phyloP scores from a whole-genome alignment of 2,329 filamentous ascomycete species.

The Waltergamsia citrina region DNA sequence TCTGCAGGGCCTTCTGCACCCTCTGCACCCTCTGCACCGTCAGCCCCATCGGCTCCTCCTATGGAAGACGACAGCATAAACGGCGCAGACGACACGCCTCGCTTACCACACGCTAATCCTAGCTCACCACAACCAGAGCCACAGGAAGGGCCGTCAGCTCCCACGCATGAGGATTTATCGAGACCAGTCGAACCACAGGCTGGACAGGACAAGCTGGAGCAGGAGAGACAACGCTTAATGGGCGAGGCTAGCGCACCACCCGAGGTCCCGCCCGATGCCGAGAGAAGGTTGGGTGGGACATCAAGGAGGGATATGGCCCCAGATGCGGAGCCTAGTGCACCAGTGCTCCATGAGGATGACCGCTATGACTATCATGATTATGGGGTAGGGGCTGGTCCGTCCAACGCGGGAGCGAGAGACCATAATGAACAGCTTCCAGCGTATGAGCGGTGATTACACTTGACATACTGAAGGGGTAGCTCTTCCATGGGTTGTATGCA shows the following conservation, averaged over 20 bases:
- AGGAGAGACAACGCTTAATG: conserved; percentile 57
- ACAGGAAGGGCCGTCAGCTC: conserved; percentile 30
- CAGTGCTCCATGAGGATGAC: conserved; percentile 43
- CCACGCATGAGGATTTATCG: conserved; percentile 33
- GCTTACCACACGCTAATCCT: conserved; percentile 7
- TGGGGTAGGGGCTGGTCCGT: conserved; percentile 14
- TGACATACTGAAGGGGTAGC: not conserved
- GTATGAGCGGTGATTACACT: conserved; percentile 22
- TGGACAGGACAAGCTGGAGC: conserved; percentile 69
- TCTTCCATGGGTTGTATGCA: not conserved
- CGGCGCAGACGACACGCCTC: conserved; percentile 31
- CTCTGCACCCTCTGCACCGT: not conserved
- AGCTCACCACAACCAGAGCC: conserved; percentile 8
- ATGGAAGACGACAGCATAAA: conserved; percentile 36
- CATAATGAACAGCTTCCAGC: conserved; percentile 26
- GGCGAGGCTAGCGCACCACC: conserved; percentile 55
- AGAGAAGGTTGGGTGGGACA: conserved; percentile 19
- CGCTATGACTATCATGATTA: conserved; percentile 27
- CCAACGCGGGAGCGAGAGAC: conserved; percentile 4
- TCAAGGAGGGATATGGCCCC: conserved; percentile 17
- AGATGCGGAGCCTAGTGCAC: conserved; percentile 42
- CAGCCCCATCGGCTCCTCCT: not conserved
- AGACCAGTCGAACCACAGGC: conserved; percentile 16
- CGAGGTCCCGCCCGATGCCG: conserved; percentile 44
- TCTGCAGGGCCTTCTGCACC: conserved; percentile 8